Conservation (phyloP, 1,284 basidiomycete species). For the Boletus smithii region DNA sequence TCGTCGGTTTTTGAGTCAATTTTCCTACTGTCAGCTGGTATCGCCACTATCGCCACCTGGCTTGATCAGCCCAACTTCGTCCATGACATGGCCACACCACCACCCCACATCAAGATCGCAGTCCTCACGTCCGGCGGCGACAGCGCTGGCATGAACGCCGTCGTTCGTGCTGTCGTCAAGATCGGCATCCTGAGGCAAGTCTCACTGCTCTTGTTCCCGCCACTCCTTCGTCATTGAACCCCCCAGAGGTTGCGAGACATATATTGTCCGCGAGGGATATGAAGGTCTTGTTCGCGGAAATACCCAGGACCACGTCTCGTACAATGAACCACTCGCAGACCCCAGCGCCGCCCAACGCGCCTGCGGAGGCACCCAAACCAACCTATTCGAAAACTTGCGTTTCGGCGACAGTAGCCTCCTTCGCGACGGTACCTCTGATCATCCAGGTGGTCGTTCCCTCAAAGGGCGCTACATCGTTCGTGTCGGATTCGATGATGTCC, state of each 20-base stretch:
- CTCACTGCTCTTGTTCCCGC: not conserved
- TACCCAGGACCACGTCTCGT: constrained; percentile 34
- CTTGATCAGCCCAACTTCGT: too few species aligned
- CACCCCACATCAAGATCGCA: constrained; percentile 70
- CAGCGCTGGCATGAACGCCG: constrained; percentile 96
- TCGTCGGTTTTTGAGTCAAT: too few species aligned
- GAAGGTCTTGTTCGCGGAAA: constrained; percentile 88
- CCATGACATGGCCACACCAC: too few species aligned
- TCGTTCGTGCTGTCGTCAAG: constrained; percentile 88
- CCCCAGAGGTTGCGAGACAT: constrained; percentile 84
- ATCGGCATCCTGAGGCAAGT: constrained; percentile 83
- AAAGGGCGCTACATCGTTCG: constrained; percentile 93
- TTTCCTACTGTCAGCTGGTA: too few species aligned
- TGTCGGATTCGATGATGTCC: constrained; percentile 98
- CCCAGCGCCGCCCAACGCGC: constrained; percentile 16
- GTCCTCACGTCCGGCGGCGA: constrained; percentile 96
- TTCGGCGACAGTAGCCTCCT: constrained; percentile 92
- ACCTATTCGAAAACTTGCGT: constrained; percentile 66
- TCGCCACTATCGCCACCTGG: not conserved
- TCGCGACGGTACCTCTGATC: constrained; percentile 88
- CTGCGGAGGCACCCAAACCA: constrained; percentile 25
- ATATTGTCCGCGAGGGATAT: constrained; percentile 95
- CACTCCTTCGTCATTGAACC: not conserved
- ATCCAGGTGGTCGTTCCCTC: constrained; percentile 57
- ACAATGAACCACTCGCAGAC: constrained; percentile 24